Percentiles rank a stretch among this genome's conserved stretches.
Conservation (phyloP, 2,329 filamentous ascomycete genomes). For the Xylariaceae sp. region DNA sequence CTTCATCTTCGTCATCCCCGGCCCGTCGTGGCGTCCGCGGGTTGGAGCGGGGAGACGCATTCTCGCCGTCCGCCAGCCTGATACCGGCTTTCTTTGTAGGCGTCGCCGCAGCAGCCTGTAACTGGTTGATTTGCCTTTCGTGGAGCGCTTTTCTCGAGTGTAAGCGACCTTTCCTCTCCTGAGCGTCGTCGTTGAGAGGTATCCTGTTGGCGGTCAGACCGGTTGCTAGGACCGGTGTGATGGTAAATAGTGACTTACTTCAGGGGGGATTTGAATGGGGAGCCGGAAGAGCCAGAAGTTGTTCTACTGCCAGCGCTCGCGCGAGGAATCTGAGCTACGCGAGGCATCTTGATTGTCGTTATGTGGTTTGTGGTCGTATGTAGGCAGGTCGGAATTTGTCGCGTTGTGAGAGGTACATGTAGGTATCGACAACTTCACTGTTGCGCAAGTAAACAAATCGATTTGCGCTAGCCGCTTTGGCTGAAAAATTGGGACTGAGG, state of each 20-base stretch:
- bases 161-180: conserved; percentile 86
- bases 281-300: conserved; percentile 51
- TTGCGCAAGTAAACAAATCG: conserved; percentile 27
- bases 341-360: conserved; percentile 53
- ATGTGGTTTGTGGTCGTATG: conserved; percentile 12
- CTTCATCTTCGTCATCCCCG: conserved; percentile 56
- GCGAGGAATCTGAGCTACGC: conserved; percentile 59
- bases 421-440: conserved; percentile 5
- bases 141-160: conserved; percentile 87
- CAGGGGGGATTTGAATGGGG: conserved; percentile 60
- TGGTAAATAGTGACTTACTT: conserved; percentile 48
- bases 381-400: conserved; percentile 24
- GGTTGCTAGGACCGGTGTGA: conserved; percentile 14
- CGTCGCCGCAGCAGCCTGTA: conserved; percentile 73
- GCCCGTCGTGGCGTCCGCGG: conserved; percentile 55
- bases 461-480: conserved; percentile 13
- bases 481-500: not conserved
- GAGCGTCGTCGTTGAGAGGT: conserved; percentile 91
- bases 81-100: conserved; percentile 68
- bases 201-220: conserved; percentile 60
- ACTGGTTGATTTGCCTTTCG: conserved; percentile 88
- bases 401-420: conserved; percentile 19
- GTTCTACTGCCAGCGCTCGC: conserved; percentile 50
- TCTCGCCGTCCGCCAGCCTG: conserved; percentile 61
- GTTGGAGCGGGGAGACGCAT: conserved; percentile 58